These are phyloP conservation scores for Neoboletus brunneissimus DNA, from an alignment of 768 basidiomycete genomes.

Conservation along the genomic window DNA sequence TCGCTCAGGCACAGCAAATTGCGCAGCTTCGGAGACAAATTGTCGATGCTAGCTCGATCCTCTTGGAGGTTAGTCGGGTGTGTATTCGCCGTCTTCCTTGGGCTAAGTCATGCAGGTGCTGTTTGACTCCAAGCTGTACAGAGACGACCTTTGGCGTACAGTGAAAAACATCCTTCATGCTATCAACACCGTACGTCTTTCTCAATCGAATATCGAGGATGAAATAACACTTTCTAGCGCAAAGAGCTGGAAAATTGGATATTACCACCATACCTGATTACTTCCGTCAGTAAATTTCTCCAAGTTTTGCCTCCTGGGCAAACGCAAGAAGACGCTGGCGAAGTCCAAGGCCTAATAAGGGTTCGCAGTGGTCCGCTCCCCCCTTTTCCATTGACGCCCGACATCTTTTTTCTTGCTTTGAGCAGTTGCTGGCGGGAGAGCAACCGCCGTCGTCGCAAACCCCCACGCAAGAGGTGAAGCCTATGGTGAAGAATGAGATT, in stretches of 20 bases:
- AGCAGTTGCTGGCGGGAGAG: conserved; percentile 39
- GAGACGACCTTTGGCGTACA: conserved; percentile 21
- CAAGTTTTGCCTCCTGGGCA: conserved; percentile 26
- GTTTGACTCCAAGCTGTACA: conserved; percentile 26
- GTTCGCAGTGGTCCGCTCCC: conserved; percentile 51
- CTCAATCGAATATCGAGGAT: conserved; percentile 3
- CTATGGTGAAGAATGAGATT: conserved; percentile 13
- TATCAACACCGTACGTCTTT: conserved; percentile 27
- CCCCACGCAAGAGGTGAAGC: conserved; percentile 11
- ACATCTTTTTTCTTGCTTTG: conserved; percentile 41
- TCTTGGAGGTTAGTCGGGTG: conserved; percentile 42
- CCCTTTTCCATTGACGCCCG: conserved; percentile 37
- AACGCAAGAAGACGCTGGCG: conserved; percentile 24
- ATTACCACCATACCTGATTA: conserved; percentile 39
- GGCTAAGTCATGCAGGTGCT: conserved; percentile 13
- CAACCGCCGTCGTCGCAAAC: conserved; percentile 18
- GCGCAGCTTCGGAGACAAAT: conserved; percentile 43
- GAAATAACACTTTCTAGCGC: conserved; percentile 39
- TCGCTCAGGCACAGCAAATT: conserved; percentile 27
- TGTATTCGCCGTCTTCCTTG: not conserved
- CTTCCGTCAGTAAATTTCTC: conserved; percentile 32
- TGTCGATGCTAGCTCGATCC: conserved; percentile 47
- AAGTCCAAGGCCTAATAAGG: conserved; percentile 48
- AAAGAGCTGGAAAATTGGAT: conserved; percentile 42
- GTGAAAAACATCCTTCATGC: conserved; percentile 22